Evolutionary conservation across 75 land plant species (phyloP).

Genomic region (Cupressus sempervirens): DNA sequence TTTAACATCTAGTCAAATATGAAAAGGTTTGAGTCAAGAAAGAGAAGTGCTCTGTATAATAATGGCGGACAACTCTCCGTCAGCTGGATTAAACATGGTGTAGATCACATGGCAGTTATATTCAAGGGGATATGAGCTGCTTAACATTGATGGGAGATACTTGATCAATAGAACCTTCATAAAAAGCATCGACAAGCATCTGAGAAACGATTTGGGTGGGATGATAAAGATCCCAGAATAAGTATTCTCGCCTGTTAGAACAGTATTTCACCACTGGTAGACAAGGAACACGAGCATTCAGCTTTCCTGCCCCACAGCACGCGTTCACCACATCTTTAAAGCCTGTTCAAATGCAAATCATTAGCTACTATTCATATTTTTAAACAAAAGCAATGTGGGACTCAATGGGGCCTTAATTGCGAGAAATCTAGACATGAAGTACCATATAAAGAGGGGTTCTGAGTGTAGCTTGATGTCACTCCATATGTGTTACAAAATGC

Average conservation of each 20-base stretch:
- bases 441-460: constrained; percentile 55
- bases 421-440: neutral
- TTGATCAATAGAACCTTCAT: constrained; percentile 32
- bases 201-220: constrained; percentile 50
- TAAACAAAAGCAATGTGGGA: no score
- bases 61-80: no score
- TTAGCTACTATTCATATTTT: neutral
- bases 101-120: neutral
- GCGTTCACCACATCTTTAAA: constrained; percentile 49
- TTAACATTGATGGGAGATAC: constrained; percentile 48
- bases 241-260: constrained; percentile 43
- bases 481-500: constrained; percentile 55
- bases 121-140: constrained; percentile 29
- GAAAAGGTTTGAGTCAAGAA: no score
- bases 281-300: constrained; percentile 60
- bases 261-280: constrained; percentile 45
- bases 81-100: neutral
- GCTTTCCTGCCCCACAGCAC: constrained; percentile 65
- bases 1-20: no score
- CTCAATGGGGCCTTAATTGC: neutral
- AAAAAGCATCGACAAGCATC: constrained; percentile 23
- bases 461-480: constrained; percentile 23
- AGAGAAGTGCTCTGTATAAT: no score
- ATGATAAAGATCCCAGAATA: constrained; percentile 85
- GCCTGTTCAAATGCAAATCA: constrained; percentile 29